Evolutionary conservation across 257 asterid genomes (phyloP), one percentile per base, ranked within the genome.

Genomic region (Eustoma russellianum): DNA sequence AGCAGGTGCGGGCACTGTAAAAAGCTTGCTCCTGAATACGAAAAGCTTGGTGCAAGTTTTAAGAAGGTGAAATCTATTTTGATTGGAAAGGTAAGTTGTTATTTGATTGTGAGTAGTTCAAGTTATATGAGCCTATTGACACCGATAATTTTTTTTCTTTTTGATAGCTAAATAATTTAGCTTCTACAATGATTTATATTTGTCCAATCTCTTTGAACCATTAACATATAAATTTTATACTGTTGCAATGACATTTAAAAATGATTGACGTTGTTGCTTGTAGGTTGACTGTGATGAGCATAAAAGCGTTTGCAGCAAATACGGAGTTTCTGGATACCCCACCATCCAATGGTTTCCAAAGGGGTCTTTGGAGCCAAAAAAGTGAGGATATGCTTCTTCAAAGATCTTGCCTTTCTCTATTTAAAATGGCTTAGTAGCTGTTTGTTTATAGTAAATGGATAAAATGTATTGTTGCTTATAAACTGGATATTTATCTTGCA

Each of bases 1-100:
- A 56, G 61, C 86, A 91, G 97, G 98, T 91, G 96, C 55, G 95
- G 98, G 38, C 98, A 91, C 79, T 91, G 97, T 71, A 91, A 85
- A 61, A 91, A 91, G 77, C 95, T 91, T 55, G 95, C 96, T 53
- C 98, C 98, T 0, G 97, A 91, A 65, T 91, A 75, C 57, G 97
- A 91, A 58, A 75, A 84, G 79, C 94, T 87, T 9, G 98, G 83
- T 51, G 88, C 86, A 14, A 91, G 88, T 72, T 91, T 91, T 74
- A 91, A 73, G 95, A 91, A 87, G 71, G 83, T 93, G 12, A 91
- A 87, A 72, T 87, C 97, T 48, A 79, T 84, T 67, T 59, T 87
- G 77, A 87, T 91, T 16, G 98, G 74, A 62, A 91, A 91, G 98
- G 98, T 88, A 61, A 59, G 79, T 50, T 2, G 30, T 24, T 24